Evolutionary conservation across 257 asterid species (phyloP).

Genomic region (Voacanga thouarsii): DNA sequence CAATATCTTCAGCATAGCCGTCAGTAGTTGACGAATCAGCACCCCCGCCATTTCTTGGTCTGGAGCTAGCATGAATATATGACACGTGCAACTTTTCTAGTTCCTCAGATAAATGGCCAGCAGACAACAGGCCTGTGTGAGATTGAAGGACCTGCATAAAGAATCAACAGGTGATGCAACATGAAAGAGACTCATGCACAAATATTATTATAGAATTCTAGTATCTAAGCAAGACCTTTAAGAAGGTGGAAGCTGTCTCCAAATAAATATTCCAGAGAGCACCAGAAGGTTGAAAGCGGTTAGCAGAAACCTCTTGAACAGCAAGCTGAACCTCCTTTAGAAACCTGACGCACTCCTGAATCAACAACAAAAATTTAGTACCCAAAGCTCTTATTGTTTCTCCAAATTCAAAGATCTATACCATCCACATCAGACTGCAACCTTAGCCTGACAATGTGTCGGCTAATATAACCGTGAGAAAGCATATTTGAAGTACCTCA

Average conservation of each 20-base stretch:
- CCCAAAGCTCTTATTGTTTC: background rate
- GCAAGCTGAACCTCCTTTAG: slow-evolving; percentile 68
- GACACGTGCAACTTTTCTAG: slow-evolving; percentile 60
- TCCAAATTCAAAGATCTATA: background rate
- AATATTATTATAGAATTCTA: slow-evolving; percentile 7
- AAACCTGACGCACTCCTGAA: slow-evolving; percentile 86
- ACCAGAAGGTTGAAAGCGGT: slow-evolving; percentile 54
- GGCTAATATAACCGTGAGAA: background rate
- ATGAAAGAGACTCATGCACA: background rate
- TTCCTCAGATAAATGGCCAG: slow-evolving; percentile 64
- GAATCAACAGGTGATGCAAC: background rate
- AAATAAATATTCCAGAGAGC: slow-evolving; percentile 51
- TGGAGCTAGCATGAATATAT: slow-evolving; percentile 49
- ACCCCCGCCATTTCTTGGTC: slow-evolving; percentile 46
- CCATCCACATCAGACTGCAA: background rate
- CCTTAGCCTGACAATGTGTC: background rate
- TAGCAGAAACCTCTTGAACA: slow-evolving; percentile 55
- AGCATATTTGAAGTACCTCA: slow-evolving; percentile 44
- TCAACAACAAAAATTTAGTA: slow-evolving; percentile 20
- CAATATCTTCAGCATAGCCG: slow-evolving; percentile 69
- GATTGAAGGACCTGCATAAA: slow-evolving; percentile 77
- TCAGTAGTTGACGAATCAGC: slow-evolving; percentile 54
- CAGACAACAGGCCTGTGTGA: slow-evolving; percentile 52
- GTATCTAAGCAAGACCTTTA: slow-evolving; percentile 51
- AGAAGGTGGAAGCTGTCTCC: slow-evolving; percentile 64